Evolutionary conservation across 495 filamentous ascomycete genomes (phyloP).

Genomic region (Durotheca rogersii): DNA sequence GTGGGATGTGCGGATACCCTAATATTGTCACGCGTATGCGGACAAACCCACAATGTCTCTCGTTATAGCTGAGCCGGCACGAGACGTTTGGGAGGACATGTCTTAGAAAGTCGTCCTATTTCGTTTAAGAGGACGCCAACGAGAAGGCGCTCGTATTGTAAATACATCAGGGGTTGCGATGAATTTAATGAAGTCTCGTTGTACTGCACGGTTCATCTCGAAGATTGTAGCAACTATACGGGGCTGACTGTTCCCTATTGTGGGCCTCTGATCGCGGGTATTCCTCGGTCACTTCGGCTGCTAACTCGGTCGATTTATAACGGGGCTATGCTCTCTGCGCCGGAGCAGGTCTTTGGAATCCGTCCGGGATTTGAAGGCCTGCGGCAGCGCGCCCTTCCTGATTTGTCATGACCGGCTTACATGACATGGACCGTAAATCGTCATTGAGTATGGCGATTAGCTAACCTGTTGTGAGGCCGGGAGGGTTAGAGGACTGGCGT

Average conservation of each 20-base stretch:
- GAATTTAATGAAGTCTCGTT: slow-evolving; percentile 19
- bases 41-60: slow-evolving; percentile 7
- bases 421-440: neutral
- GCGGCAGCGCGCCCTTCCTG: slow-evolving; percentile 18
- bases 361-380: slow-evolving; percentile 24
- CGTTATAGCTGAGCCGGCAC: slow-evolving; percentile 4
- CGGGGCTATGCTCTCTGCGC: neutral
- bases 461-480: neutral
- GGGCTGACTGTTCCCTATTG: too few relatives aligned
- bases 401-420: slow-evolving; percentile 7
- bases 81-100: neutral
- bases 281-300: slow-evolving; percentile 25
- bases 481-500: neutral
- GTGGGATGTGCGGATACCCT: slow-evolving; percentile 7
- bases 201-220: slow-evolving; percentile 17
- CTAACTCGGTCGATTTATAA: too few relatives aligned
- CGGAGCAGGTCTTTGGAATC: slow-evolving; percentile 1
- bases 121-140: slow-evolving; percentile 9
- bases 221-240: neutral
- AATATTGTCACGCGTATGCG: slow-evolving; percentile 9
- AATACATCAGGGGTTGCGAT: slow-evolving; percentile 5
- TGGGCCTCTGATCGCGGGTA: slow-evolving; percentile 14
- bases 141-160: slow-evolving; percentile 18
- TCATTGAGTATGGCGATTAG: neutral
- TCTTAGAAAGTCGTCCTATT: slow-evolving; percentile 1